phyloP scores from a whole-genome alignment of 768 basidiomycete genomes.

The Hypsizygus marmoreus region DNA sequence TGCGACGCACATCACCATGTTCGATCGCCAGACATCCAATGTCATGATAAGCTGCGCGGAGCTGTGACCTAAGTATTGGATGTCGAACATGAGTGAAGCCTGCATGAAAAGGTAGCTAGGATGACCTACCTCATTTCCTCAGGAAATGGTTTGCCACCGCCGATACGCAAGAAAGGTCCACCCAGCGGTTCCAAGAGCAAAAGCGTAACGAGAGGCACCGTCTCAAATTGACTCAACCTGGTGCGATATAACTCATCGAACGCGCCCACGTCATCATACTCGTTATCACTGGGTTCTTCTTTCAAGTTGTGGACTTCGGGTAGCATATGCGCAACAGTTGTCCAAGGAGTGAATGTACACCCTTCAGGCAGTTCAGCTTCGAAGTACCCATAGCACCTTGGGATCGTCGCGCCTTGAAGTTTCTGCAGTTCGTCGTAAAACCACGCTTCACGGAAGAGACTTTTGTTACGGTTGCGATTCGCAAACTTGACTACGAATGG shows the following conservation, averaged over 20 bases:
- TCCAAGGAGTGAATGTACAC: neutral
- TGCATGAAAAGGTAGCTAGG: too few species aligned
- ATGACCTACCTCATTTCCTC: neutral
- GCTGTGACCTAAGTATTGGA: neutral
- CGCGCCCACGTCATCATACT: neutral
- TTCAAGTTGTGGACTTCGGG: neutral
- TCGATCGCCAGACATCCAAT: neutral
- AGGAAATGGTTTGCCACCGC: neutral
- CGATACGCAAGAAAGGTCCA: neutral
- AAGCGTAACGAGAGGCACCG: neutral
- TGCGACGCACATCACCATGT: neutral
- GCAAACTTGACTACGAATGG: neutral
- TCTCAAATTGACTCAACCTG: neutral
- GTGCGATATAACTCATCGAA: neutral
- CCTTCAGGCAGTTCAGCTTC: neutral
- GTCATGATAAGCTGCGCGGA: neutral
- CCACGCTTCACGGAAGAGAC: conserved; percentile 1
- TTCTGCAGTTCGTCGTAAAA: conserved; percentile 1
- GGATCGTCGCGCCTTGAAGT: neutral
- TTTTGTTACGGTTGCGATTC: neutral
- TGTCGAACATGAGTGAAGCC: too few species aligned
- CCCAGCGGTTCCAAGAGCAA: neutral
- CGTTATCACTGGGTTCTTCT: neutral
- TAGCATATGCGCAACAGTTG: neutral
- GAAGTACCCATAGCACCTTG: neutral